Conservation (phyloP, 257 asterid species). For the Ballota nigra region DNA sequence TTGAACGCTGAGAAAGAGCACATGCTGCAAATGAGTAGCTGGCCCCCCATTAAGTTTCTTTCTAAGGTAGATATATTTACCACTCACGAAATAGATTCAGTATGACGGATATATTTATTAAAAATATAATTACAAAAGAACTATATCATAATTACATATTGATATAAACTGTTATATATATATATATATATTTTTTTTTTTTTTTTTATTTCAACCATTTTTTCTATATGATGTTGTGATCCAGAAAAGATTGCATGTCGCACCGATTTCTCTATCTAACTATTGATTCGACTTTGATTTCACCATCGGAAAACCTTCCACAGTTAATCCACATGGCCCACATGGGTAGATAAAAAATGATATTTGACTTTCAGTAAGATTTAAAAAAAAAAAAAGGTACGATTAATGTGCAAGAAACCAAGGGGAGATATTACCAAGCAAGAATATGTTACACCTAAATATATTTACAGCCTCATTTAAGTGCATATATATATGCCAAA, state of each 20-base stretch:
- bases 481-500: neutral
- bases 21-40: neutral
- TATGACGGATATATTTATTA: too few relatives aligned
- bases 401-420: neutral
- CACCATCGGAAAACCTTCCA: neutral
- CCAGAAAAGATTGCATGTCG: neutral
- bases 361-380: neutral
- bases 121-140: too few relatives aligned
- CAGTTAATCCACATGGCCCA: too few relatives aligned
- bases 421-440: neutral
- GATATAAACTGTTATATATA: too few relatives aligned
- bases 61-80: too few relatives aligned
- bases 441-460: slow-evolving; percentile 15
- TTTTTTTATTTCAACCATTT: neutral
- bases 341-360: neutral
- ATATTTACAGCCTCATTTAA: slow-evolving; percentile 30
- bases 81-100: too few relatives aligned
- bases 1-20: neutral
- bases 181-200: too few relatives aligned
- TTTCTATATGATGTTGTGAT: neutral
- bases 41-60: too few relatives aligned
- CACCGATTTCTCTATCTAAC: neutral
- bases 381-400: neutral
- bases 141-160: too few relatives aligned
- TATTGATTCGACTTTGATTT: neutral